Evolutionary conservation across 306 rosid genomes (phyloP).

Genomic region (Quercus engelmannii): DNA sequence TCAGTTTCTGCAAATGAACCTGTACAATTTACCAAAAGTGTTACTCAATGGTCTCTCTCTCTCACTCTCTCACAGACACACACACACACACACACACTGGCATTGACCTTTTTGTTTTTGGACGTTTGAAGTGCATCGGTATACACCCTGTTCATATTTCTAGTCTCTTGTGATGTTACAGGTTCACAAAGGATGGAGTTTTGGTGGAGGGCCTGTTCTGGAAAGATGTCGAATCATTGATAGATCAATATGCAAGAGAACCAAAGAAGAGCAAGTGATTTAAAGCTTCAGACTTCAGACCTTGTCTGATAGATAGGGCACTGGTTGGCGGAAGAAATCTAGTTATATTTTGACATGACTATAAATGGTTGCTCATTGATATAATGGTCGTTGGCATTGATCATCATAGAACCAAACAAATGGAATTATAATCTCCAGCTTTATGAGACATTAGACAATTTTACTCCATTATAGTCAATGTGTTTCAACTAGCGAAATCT

Average conservation of each 20-base stretch:
- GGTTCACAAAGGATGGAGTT: constrained; percentile 60
- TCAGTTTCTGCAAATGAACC: constrained; percentile 49
- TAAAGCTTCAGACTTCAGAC: not conserved
- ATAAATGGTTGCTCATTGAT: not conserved
- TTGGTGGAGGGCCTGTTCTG: constrained; percentile 58
- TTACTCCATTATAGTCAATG: not conserved
- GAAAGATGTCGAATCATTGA: constrained; percentile 47
- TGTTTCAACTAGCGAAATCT: not conserved
- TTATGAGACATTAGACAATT: not conserved
- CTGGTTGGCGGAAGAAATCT: constrained; percentile 14
- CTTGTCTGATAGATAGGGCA: not conserved
- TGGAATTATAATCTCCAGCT: not conserved
- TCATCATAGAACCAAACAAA: not conserved
- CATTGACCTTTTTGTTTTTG: not conserved
- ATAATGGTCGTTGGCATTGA: not conserved
- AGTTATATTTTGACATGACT: not conserved
- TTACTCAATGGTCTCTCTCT: constrained; percentile 52
- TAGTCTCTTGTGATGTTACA: constrained; percentile 14
- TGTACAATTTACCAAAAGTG: constrained; percentile 45
- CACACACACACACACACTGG: not conserved
- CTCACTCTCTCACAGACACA: constrained; percentile 24
- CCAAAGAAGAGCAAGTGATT: constrained; percentile 50
- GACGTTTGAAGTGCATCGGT: not conserved
- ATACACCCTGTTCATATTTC: not conserved
- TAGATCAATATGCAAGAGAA: constrained; percentile 36